phyloP scores from a whole-genome alignment of 805 yeast species.

The Metschnikowia corniflorae region DNA sequence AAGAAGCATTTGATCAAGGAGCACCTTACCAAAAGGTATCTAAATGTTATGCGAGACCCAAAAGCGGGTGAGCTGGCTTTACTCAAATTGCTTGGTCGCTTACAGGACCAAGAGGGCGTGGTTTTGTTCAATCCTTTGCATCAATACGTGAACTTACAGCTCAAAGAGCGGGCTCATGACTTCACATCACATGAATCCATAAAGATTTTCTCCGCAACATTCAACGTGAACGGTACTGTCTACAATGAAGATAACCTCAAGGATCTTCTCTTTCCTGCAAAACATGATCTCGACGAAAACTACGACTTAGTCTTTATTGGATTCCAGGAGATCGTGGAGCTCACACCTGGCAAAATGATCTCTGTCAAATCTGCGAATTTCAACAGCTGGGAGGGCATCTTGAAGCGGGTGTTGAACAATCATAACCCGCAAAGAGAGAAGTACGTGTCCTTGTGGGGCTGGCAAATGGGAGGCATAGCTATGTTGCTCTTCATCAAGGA shows the following conservation, averaged over 20 bases:
- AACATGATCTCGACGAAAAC: conserved; percentile 25
- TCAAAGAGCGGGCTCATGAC: conserved; percentile 37
- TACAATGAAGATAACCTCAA: conserved; percentile 39
- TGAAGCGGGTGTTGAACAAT: conserved; percentile 45
- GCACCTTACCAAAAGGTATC: conserved; percentile 35
- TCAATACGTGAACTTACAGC: conserved; percentile 44
- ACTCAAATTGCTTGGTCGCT: conserved; percentile 47
- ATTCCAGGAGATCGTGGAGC: conserved; percentile 82
- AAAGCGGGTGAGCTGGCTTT: conserved; percentile 40
- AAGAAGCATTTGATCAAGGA: conserved; percentile 33
- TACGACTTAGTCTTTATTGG: conserved; percentile 81
- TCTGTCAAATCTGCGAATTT: conserved; percentile 65
- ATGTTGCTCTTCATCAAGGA: conserved; percentile 64
- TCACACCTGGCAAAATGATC: conserved; percentile 79
- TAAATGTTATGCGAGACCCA: conserved; percentile 41
- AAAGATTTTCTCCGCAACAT: conserved; percentile 46
- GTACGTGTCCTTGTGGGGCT: conserved; percentile 63
- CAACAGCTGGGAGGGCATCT: conserved; percentile 61
- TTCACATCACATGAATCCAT: conserved; percentile 41
- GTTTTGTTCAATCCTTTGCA: conserved; percentile 51
- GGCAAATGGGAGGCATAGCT: conserved; percentile 83
- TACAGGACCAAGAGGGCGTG: conserved; percentile 43
- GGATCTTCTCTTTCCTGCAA: conserved; percentile 45
- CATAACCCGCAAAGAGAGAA: conserved; percentile 31
- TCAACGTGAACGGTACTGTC: conserved; percentile 51